phyloP scores from a whole-genome alignment of 2,329 filamentous ascomycete genomes.

The Gaeumannomyces tritici region DNA sequence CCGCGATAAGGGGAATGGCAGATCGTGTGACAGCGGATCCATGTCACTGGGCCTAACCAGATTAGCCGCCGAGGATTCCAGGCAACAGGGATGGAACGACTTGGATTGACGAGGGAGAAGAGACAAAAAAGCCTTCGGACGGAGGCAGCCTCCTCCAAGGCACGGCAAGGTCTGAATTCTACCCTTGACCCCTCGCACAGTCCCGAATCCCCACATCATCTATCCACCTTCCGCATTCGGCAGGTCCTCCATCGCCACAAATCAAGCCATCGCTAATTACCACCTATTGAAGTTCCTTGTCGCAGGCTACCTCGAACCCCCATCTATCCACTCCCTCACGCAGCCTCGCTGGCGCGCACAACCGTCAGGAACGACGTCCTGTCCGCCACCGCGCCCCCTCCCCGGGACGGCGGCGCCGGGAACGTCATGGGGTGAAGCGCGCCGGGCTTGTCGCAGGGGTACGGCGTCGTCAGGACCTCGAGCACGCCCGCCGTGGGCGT shows the following conservation, averaged over 20 bases:
- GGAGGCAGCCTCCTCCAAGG: no score
- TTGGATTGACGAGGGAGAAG: no score
- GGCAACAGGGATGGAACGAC: no score
- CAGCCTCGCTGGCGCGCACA: neutral
- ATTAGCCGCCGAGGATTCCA: neutral
- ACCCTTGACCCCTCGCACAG: no score
- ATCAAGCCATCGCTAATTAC: neutral
- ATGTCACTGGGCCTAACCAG: neutral
- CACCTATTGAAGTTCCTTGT: neutral
- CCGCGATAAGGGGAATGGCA: neutral
- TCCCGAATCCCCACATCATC: neutral
- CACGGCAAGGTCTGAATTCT: no score
- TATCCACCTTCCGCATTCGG: neutral
- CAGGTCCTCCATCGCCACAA: neutral
- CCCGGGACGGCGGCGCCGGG: no score
- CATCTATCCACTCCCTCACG: no score
- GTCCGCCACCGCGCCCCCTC: neutral
- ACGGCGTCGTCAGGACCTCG: neutral
- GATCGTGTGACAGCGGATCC: neutral
- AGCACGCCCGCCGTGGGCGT: neutral
- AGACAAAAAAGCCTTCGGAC: no score
- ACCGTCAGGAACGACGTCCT: neutral
- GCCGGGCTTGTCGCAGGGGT: neutral
- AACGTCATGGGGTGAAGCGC: neutral
- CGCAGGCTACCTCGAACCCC: no score